Base-by-base conservation (phyloP, 768 basidiomycete species). In the Tricholoma bakamatsutake region DNA sequence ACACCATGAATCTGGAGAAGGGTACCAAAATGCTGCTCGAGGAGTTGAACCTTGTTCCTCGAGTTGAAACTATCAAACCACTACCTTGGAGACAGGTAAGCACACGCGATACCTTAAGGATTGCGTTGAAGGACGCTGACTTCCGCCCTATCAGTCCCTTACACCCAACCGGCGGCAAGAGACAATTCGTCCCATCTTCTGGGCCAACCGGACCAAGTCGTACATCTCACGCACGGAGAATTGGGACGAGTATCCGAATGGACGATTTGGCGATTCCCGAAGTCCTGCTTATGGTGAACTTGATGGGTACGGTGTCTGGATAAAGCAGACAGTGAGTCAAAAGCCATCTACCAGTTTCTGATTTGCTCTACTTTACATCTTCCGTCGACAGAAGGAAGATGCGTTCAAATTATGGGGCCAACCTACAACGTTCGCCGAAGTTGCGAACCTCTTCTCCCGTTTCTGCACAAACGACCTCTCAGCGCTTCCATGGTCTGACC, bases 181-280 rank as follows among this genome's bases (percentile, higher is more conserved):
- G 72, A 88, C 82, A 48, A 98, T 96, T 60, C 88, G 97, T 33
- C 97, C 97, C 3, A 98, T 99, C 66, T 98, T 98, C 77, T 98
- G 96, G 95, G 93, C 97, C 11, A 98, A 99, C 73, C 81, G 96
- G 37, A 82, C 93, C 35, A 90, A 94, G 66, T 97, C 94, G 1
- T 98, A 98, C 69, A 77, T 98, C 46, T 91, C 91, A 7, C 88
- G 96, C 53, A 98, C 97, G 12, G 94, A 97, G 68, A 92, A 97
- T 66, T 99, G 97, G 97, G 97, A 99, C 67, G 96, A 98, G 69
- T 98, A 97, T 70, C 97, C 97, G 50, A 99, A 99, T 69, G 97
- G 97, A 54, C 91, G 97, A 61, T 99, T 96, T 66, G 97, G 97
- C 63, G 97, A 98, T 73, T 88, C 95, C 6, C 84, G 97, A 56